Conservation (phyloP, 805 yeast genomes). For the Saturnispora gosingensis region DNA sequence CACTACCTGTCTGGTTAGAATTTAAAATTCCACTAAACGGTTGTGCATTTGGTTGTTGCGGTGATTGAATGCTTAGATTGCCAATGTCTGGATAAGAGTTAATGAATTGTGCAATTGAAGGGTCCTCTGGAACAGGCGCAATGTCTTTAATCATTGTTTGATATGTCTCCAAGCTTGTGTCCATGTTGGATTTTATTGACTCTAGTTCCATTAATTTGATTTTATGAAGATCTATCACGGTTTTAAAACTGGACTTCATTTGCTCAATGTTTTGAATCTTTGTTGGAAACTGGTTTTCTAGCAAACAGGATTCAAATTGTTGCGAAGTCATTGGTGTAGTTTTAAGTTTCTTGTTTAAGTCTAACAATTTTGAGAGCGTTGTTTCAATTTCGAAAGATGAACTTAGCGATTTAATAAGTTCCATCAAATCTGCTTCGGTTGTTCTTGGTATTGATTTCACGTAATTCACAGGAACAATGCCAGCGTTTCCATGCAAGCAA, state of each 20-base stretch:
- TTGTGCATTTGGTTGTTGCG: not conserved
- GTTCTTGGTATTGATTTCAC: conserved; percentile 71
- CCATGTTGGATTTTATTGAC: conserved; percentile 60
- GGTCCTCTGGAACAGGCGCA: conserved; percentile 12
- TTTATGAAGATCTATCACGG: conserved; percentile 68
- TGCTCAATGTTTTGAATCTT: conserved; percentile 67
- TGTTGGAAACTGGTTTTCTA: conserved; percentile 60
- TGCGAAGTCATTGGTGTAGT: conserved; percentile 28
- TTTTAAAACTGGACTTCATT: conserved; percentile 64
- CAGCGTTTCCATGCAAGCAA: conserved; percentile 65
- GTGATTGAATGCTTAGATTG: conserved; percentile 5
- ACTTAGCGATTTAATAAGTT: conserved; percentile 42
- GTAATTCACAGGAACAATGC: conserved; percentile 88
- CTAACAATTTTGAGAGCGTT: conserved; percentile 47
- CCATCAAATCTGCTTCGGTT: conserved; percentile 46
- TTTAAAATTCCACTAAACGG: conserved; percentile 2
- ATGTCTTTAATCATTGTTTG: conserved; percentile 40
- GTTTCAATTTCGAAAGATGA: conserved; percentile 57
- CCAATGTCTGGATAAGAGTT: conserved; percentile 12
- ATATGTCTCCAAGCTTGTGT: conserved; percentile 58
- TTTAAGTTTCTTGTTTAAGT: conserved; percentile 26
- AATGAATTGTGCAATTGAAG: conserved; percentile 9
- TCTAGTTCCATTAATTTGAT: conserved; percentile 69
- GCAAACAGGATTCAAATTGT: conserved; percentile 25
- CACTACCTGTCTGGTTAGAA: conserved; percentile 11